Conservation (phyloP, 306 rosid genomes). For the Rubus parviflorus region DNA sequence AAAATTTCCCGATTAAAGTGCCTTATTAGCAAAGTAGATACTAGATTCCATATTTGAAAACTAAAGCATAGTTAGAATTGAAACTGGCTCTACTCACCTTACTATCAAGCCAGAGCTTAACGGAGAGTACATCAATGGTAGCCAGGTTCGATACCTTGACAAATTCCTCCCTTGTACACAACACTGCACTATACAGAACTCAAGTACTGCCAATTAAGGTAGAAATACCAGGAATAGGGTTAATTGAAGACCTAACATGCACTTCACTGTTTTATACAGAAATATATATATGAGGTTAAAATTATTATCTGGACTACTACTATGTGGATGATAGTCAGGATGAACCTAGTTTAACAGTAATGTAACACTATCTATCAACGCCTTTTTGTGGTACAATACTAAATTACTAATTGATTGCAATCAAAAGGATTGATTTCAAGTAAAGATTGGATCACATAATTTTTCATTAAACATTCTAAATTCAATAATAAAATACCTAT, state of each 20-base stretch:
- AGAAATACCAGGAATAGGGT: constrained; percentile 21
- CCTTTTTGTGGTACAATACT: background rate
- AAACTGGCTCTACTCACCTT: constrained; percentile 39
- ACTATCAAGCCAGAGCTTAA: constrained; percentile 47
- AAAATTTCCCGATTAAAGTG: background rate
- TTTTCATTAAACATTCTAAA: background rate
- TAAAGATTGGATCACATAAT: background rate
- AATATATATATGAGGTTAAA: background rate
- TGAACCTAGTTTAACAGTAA: background rate
- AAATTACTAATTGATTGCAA: background rate
- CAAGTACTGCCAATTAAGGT: constrained; percentile 25
- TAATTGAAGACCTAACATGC: constrained; percentile 10
- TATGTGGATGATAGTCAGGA: background rate
- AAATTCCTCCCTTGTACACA: constrained; percentile 53
- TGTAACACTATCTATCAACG: background rate
- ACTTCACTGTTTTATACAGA: background rate
- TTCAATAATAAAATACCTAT: constrained; percentile 32
- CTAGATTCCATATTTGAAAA: background rate
- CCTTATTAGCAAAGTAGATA: background rate
- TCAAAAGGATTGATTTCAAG: background rate
- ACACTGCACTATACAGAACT: constrained; percentile 51
- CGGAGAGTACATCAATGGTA: constrained; percentile 50
- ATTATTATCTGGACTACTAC: background rate
- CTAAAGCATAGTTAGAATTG: background rate
- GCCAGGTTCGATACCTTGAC: constrained; percentile 53